Percentiles rank a stretch among this genome's conserved stretches.
phyloP scores from a whole-genome alignment of 202 grass and related monocot species.

The Eragrostis tef region DNA sequence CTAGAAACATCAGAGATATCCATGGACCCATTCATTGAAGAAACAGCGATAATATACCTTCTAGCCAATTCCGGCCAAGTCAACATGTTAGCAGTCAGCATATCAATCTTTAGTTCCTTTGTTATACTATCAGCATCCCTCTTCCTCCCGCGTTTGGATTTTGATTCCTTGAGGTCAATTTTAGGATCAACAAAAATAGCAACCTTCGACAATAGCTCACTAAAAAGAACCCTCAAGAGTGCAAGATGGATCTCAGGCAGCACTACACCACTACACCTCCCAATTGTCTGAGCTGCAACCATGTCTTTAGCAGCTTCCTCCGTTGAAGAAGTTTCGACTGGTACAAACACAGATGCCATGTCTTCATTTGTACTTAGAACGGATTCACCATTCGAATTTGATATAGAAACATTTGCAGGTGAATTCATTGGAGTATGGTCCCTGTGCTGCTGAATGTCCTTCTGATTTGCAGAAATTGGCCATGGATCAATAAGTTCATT shows the following conservation, averaged over 20 bases:
- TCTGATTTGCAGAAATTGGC: constrained; percentile 65
- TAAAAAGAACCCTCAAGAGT: constrained; percentile 83
- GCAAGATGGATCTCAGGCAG: constrained; percentile 74
- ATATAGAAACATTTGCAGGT: constrained; percentile 56
- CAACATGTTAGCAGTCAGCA: constrained; percentile 82
- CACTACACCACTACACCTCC: constrained; percentile 74
- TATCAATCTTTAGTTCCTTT: constrained; percentile 81
- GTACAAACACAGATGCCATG: constrained; percentile 61
- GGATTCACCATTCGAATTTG: constrained; percentile 58
- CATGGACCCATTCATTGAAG: constrained; percentile 67
- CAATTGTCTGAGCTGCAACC: constrained; percentile 67
- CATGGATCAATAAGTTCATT: constrained; percentile 95
- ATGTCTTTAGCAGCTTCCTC: constrained; percentile 72
- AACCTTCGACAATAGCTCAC: constrained; percentile 73
- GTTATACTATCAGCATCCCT: constrained; percentile 73
- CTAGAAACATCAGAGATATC: constrained; percentile 85
- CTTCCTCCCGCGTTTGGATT: constrained; percentile 84
- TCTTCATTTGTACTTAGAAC: constrained; percentile 59
- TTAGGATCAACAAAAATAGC: constrained; percentile 90
- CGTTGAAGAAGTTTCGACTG: constrained; percentile 67
- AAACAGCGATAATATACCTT: constrained; percentile 91
- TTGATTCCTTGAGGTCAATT: constrained; percentile 86
- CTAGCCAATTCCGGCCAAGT: constrained; percentile 95
- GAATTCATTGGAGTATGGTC: constrained; percentile 58
- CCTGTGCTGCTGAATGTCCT: constrained; percentile 47